Percentiles rank a stretch among this genome's conserved stretches.
Evolutionary conservation across 345 rosid genomes (phyloP).

Genomic region (Eucalyptus curtisii): DNA sequence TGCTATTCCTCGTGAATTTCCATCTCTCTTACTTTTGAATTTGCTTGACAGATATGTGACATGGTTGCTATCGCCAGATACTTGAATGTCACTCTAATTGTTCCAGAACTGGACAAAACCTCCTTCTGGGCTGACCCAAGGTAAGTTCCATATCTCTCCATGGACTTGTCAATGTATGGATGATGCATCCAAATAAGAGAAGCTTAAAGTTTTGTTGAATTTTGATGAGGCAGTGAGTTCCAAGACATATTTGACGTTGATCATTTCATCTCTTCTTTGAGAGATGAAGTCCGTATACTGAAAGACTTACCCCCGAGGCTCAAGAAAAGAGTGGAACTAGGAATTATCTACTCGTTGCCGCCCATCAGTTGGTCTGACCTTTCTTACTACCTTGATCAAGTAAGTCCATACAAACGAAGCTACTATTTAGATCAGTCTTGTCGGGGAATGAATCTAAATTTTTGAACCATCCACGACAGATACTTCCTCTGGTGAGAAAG

Average conservation of each 20-base stretch:
- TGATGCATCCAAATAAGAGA: neutral
- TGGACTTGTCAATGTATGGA: neutral
- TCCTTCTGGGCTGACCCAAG: constrained; percentile 98
- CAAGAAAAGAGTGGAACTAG: constrained; percentile 62
- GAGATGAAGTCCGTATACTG: constrained; percentile 86
- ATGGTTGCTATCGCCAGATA: constrained; percentile 89
- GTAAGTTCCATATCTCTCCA: constrained; percentile 6
- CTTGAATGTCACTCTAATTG: constrained; percentile 84
- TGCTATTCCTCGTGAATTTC: neutral
- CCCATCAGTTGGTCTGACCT: constrained; percentile 94
- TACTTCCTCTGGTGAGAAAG: constrained; percentile 79
- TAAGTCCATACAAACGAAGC: neutral
- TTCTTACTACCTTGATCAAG: constrained; percentile 78
- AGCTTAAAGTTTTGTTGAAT: neutral
- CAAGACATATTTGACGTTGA: constrained; percentile 87
- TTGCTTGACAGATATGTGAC: constrained; percentile 61
- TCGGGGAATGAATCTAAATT: neutral
- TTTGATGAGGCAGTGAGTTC: constrained; percentile 50
- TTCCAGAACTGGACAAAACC: constrained; percentile 89
- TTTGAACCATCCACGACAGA: constrained; percentile 25
- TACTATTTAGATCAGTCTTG: neutral
- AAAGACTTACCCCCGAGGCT: constrained; percentile 77
- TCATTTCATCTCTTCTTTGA: constrained; percentile 82
- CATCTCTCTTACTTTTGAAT: neutral
- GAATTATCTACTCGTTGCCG: constrained; percentile 52